Conservation (phyloP, 805 yeast genomes). For the Priceomyces melissophilus region DNA sequence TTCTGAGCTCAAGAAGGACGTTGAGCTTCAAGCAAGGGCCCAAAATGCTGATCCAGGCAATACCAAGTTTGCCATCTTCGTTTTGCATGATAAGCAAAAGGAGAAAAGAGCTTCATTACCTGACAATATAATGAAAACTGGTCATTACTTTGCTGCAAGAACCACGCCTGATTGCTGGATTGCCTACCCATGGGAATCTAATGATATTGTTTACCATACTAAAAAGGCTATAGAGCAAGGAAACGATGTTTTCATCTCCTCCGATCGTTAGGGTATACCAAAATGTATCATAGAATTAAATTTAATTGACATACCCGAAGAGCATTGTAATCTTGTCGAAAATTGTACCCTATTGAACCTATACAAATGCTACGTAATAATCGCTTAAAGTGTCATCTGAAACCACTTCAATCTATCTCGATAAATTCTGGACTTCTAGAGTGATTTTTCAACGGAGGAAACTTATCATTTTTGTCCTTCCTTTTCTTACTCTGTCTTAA, state of each 20-base stretch:
- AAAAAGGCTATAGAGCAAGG: conserved; percentile 71
- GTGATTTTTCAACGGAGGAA: conserved; percentile 58
- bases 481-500: conserved; percentile 70
- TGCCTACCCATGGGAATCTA: conserved; percentile 84
- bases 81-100: conserved; percentile 72
- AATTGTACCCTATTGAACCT: background rate
- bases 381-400: conserved; percentile 7
- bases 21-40: conserved; percentile 54
- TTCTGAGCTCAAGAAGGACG: conserved; percentile 70
- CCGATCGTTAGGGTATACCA: conserved; percentile 6
- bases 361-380: no score
- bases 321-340: background rate
- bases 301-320: background rate
- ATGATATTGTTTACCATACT: conserved; percentile 71
- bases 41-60: conserved; percentile 43
- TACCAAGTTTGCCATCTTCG: conserved; percentile 72
- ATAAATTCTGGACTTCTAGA: conserved; percentile 75
- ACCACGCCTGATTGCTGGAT: conserved; percentile 79
- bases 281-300: background rate
- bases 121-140: conserved; percentile 53
- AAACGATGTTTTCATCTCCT: conserved; percentile 53
- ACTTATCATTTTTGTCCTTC: conserved; percentile 49
- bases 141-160: conserved; percentile 69
- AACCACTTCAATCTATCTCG: conserved; percentile 56
- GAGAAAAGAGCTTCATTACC: conserved; percentile 73